These are phyloP conservation scores for Akanthomyces uredinophilus DNA, from an alignment of 2,329 filamentous ascomycete genomes.

Conservation along the genomic window DNA sequence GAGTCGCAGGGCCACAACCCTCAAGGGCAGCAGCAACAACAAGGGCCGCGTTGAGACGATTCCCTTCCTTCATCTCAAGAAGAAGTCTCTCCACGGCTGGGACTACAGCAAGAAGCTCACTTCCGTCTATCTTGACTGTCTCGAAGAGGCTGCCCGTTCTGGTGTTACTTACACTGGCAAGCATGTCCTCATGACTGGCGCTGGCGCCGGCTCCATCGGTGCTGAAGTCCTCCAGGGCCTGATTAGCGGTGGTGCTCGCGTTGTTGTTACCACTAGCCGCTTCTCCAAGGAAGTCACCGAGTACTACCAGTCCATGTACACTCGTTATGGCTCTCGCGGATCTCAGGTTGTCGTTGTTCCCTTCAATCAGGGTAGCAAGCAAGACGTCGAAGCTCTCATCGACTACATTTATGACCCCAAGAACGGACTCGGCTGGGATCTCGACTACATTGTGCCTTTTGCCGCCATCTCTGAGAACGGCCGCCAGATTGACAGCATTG, in stretches of 20 bases:
- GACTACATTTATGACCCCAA: constrained; percentile 97
- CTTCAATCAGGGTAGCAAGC: constrained; percentile 98
- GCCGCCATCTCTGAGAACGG: constrained; percentile 97
- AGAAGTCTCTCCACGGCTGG: constrained; percentile 90
- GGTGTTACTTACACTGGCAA: constrained; percentile 93
- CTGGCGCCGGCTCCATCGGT: constrained; percentile 94
- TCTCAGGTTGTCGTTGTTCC: constrained; percentile 97
- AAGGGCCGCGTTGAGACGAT: constrained; percentile 97
- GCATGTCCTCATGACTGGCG: constrained; percentile 96
- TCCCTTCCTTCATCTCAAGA: constrained; percentile 94
- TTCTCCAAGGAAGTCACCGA: constrained; percentile 97
- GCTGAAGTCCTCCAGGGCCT: constrained; percentile 94
- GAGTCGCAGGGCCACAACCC: constrained; percentile 42
- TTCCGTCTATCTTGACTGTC: constrained; percentile 81
- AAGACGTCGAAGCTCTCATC: constrained; percentile 89
- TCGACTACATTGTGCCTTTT: constrained; percentile 93
- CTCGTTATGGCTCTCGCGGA: constrained; percentile 84
- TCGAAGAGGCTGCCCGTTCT: constrained; percentile 80
- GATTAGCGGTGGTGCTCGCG: constrained; percentile 93
- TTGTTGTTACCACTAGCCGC: constrained; percentile 91
- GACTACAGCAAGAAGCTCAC: constrained; percentile 99
- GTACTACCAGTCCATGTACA: constrained; percentile 99
- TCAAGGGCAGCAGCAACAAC: constrained; percentile 50
- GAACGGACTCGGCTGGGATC: constrained; percentile 95
- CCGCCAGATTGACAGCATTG: constrained; percentile 92